phyloP scores from a whole-genome alignment of 2,329 filamentous ascomycete species.

The Hortaea sp. region DNA sequence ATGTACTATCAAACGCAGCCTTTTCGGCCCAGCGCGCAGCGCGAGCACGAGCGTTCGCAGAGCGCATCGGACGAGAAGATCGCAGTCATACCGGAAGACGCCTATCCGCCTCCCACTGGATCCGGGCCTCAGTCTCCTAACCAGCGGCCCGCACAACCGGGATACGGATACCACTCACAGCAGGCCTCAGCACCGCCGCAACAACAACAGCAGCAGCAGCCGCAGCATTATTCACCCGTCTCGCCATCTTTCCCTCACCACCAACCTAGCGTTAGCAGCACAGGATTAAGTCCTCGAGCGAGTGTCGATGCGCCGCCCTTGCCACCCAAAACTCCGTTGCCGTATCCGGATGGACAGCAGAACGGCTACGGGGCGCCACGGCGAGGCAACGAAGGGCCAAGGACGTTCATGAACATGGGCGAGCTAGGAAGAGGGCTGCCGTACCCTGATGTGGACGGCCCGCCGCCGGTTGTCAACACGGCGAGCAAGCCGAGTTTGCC shows the following conservation, averaged over 20 bases:
- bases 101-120: slow-evolving; percentile 4
- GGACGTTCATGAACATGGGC: slow-evolving; percentile 25
- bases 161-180: too few species aligned
- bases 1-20: slow-evolving; percentile 9
- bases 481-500: slow-evolving; percentile 57
- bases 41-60: slow-evolving; percentile 41
- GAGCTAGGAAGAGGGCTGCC: slow-evolving; percentile 42
- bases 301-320: slow-evolving; percentile 17
- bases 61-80: slow-evolving; percentile 55
- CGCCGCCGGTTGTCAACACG: slow-evolving; percentile 77
- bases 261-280: not conserved
- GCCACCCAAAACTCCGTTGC: slow-evolving; percentile 22
- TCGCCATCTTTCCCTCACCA: slow-evolving; percentile 4
- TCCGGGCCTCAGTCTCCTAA: slow-evolving; percentile 2
- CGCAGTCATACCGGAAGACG: slow-evolving; percentile 7
- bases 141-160: not conserved
- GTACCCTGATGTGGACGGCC: slow-evolving; percentile 71
- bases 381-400: slow-evolving; percentile 6
- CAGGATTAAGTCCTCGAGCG: slow-evolving; percentile 6
- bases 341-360: slow-evolving; percentile 13
- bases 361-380: slow-evolving; percentile 4
- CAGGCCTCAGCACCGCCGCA: not conserved
- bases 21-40: slow-evolving; percentile 36
- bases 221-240: slow-evolving; percentile 4
- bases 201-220: slow-evolving; percentile 1